These are phyloP conservation scores for Vitis labrusca DNA, from an alignment of 164 flowering plant species.

Conservation along the genomic window DNA sequence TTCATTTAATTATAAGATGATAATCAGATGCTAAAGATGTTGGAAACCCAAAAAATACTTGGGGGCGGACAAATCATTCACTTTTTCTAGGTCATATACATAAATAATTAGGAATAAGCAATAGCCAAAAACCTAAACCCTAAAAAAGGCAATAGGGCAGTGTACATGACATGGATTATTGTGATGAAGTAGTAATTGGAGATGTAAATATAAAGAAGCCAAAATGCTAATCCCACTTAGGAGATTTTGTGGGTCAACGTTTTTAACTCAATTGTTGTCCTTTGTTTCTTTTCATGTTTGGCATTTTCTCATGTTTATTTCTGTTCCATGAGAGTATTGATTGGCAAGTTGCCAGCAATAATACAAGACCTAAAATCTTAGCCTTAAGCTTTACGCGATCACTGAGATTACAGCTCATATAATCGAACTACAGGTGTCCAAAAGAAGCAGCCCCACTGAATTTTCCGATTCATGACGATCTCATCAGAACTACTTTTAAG, in stretches of 20 bases:
- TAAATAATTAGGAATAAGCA: too few relatives aligned
- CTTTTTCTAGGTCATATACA: too few relatives aligned
- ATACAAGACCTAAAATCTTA: background rate
- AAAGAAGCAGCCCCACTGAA: too few relatives aligned
- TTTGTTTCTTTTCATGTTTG: slow-evolving; percentile 4
- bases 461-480: too few relatives aligned
- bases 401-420: too few relatives aligned
- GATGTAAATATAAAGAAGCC: slow-evolving; percentile 12
- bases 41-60: background rate
- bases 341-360: background rate
- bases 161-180: background rate
- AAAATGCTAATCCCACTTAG: slow-evolving; percentile 12
- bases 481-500: too few relatives aligned
- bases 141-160: slow-evolving; percentile 6
- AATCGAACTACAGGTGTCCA: too few relatives aligned
- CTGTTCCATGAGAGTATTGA: background rate
- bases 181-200: background rate
- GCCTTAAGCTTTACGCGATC: too few relatives aligned
- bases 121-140: slow-evolving; percentile 10
- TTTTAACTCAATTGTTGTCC: background rate
- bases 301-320: slow-evolving; percentile 11
- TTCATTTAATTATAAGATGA: too few relatives aligned
- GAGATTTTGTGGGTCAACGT: slow-evolving; percentile 17
- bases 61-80: background rate
- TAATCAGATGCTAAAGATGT: too few relatives aligned